Evolutionary conservation across 176 grass and related monocot genomes (phyloP).

Genomic region (Metroxylon sagu): DNA sequence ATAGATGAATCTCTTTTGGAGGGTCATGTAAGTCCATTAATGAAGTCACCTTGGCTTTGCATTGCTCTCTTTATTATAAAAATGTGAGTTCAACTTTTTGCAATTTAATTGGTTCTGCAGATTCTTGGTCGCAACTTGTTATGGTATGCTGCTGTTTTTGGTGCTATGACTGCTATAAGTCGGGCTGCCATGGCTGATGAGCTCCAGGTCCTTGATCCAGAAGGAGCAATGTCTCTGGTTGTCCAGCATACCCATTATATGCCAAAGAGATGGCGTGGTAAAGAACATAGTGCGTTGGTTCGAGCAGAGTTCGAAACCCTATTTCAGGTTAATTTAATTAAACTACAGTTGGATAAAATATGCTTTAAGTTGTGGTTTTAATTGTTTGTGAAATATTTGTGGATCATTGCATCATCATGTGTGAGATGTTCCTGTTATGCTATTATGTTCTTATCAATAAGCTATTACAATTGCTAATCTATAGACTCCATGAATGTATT

Average conservation of each 20-base stretch:
- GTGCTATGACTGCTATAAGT: constrained; percentile 90
- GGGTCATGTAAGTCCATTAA: constrained; percentile 62
- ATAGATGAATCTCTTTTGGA: constrained; percentile 88
- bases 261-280: constrained; percentile 87
- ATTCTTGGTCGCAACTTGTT: constrained; percentile 90
- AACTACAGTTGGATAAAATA: not conserved
- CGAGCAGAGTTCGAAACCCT: constrained; percentile 71
- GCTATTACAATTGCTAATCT: too few relatives aligned
- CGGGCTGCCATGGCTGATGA: constrained; percentile 77
- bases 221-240: constrained; percentile 79
- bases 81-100: not conserved
- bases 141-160: constrained; percentile 97
- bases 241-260: constrained; percentile 93
- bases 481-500: too few relatives aligned
- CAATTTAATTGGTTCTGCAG: constrained; percentile 27
- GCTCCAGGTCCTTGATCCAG: constrained; percentile 90
- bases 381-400: too few relatives aligned
- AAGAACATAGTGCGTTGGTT: constrained; percentile 69
- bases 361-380: too few relatives aligned
- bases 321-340: constrained; percentile 49
- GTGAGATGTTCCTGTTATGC: too few relatives aligned
- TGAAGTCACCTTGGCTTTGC: not conserved
- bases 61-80: not conserved
- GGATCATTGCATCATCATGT: too few relatives aligned
- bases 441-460: too few relatives aligned